Conservation (phyloP, 1,284 basidiomycete species). For the Tilletia indica region DNA sequence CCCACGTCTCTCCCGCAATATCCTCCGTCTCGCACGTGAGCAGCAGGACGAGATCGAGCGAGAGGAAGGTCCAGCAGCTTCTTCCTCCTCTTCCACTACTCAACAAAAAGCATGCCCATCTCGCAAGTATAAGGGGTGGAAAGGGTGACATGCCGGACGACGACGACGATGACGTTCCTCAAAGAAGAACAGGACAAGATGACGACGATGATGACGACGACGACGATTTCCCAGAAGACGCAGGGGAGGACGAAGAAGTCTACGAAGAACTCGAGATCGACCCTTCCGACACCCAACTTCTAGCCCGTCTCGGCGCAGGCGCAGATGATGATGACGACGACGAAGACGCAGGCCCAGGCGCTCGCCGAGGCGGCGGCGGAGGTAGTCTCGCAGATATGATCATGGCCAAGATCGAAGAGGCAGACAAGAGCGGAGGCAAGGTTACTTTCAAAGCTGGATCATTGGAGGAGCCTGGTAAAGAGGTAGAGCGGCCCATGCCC, state of each 20-base stretch:
- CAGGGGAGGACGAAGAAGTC: slow-evolving; percentile 40
- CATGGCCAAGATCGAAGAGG: slow-evolving; percentile 78
- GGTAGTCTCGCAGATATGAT: slow-evolving; percentile 81
- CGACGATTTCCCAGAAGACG: slow-evolving; percentile 35
- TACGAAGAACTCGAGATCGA: slow-evolving; percentile 51
- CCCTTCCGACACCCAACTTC: slow-evolving; percentile 48
- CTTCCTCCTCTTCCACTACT: slow-evolving; percentile 2
- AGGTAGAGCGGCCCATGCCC: slow-evolving; percentile 57
- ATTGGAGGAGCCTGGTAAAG: slow-evolving; percentile 33
- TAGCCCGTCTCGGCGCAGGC: slow-evolving; percentile 46
- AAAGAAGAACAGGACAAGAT: slow-evolving; percentile 25
- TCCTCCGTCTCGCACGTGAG: slow-evolving; percentile 85
- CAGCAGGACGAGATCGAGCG: slow-evolving; percentile 78
- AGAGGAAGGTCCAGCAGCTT: slow-evolving; percentile 39
- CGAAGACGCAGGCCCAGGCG: not conserved
- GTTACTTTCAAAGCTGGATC: slow-evolving; percentile 10
- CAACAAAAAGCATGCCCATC: not conserved
- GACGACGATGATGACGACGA: slow-evolving; percentile 52
- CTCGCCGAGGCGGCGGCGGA: slow-evolving; percentile 20
- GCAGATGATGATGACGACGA: slow-evolving; percentile 27
- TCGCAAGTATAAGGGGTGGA: slow-evolving; percentile 5
- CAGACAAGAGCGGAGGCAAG: slow-evolving; percentile 60
- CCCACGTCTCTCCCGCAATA: slow-evolving; percentile 76
- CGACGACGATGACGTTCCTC: slow-evolving; percentile 38
- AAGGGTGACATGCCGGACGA: slow-evolving; percentile 61